Base-by-base conservation (phyloP, 495 filamentous ascomycete species). In the Tuber brumale region DNA sequence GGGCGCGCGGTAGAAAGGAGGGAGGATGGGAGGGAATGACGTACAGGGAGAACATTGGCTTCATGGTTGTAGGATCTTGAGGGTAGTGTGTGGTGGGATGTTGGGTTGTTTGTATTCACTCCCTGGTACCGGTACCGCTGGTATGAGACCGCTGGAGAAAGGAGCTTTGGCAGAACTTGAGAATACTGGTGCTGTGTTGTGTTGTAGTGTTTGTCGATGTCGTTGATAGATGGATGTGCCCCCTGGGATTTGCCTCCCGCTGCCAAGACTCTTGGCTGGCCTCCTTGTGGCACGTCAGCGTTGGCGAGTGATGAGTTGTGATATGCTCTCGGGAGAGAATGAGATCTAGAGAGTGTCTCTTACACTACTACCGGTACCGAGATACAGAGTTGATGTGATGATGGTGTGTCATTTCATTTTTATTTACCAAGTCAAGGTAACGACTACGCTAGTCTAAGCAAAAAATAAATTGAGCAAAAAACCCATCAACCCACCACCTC, bases 31-130 rank as follows among this genome's bases (percentile, higher is more conserved):
- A 10, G 48, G n/a, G 23, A 66, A 66, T 19, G 37, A 75, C 80
- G 42, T 80, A 82, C 81, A 77, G 80, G 39, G 81, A 82, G 57
- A 82, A 82, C 80, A 82, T 73, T 41, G 81, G 81, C 81, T 82
- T 82, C 81, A 82, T 82, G 69, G 57, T 41, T 42, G 70, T 35
- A 42, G 61, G 42, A 37, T 31, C 69, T 57, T 27, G 48, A 3
- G 10, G 51, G 66, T 72, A 31, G 31, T 46, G 57, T 0, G 10
- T 35, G 57, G 27, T 4, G n/a, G 57, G 19, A 66, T 18, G n/a
- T 66, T 31, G 57, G 57, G 27, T 35, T 18, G 3, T 66, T 14
- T 4, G 27, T 66, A 18, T 27, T n/a, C 51, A 27, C 18, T 35
- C 27, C 5, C 57, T 1, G 14, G 57, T 16, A 66, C 35, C 6